Conservation (phyloP, 345 rosid species). For the Rhizophora mangle region DNA sequence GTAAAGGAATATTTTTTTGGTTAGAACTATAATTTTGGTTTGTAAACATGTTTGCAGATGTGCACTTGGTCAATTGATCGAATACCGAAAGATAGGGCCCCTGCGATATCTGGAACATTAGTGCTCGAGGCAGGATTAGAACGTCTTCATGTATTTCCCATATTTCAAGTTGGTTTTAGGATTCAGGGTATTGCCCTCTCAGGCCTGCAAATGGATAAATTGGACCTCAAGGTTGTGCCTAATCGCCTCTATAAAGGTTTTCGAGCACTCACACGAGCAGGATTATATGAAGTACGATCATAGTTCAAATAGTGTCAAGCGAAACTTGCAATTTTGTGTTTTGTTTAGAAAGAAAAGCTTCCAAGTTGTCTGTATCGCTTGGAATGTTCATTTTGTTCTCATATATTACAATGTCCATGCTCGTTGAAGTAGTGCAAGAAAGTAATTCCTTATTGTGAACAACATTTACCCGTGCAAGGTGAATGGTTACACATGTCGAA, state of each 20-base stretch:
- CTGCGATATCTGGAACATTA: constrained; percentile 69
- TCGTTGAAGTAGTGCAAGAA: neutral
- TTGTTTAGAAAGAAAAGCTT: no score
- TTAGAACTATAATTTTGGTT: neutral
- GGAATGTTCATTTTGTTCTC: neutral
- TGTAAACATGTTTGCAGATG: constrained; percentile 38
- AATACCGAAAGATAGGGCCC: constrained; percentile 81
- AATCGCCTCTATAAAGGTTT: constrained; percentile 83
- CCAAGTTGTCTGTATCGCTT: neutral
- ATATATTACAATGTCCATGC: neutral
- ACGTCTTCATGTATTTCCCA: constrained; percentile 72
- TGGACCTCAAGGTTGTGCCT: constrained; percentile 62
- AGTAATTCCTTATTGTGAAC: neutral
- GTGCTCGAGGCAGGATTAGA: constrained; percentile 58
- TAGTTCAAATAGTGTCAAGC: constrained; percentile 20
- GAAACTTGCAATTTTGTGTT: neutral
- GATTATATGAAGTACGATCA: constrained; percentile 78
- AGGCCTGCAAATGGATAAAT: constrained; percentile 72
- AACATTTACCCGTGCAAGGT: no score
- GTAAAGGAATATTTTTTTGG: neutral
- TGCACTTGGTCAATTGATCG: constrained; percentile 87
- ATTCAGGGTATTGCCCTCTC: constrained; percentile 91
- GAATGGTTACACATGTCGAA: no score
- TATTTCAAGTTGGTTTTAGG: constrained; percentile 67
- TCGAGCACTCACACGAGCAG: constrained; percentile 79